Conservation (phyloP, 148 eudicot species). For the Oxyria digyna region DNA sequence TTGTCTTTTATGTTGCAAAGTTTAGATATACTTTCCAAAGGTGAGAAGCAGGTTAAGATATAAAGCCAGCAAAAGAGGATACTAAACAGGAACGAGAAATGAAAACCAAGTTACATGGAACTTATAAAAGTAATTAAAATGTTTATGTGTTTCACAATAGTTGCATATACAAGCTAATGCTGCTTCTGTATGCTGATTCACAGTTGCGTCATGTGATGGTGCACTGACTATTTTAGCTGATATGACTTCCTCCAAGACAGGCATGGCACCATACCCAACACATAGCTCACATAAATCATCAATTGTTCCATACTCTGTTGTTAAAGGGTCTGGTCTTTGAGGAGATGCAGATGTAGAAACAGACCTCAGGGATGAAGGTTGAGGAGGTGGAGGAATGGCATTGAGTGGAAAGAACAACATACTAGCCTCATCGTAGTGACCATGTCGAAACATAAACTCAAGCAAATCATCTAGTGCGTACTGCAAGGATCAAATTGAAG, state of each 20-base stretch:
- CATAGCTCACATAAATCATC: constrained; percentile 80
- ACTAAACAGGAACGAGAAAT: neutral
- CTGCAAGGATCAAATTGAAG: constrained; percentile 35
- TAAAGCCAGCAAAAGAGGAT: neutral
- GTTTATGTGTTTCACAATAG: constrained; percentile 77
- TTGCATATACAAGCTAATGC: constrained; percentile 79
- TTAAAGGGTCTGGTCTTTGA: constrained; percentile 71
- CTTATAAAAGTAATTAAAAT: constrained; percentile 81
- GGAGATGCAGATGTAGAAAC: constrained; percentile 74
- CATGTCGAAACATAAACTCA: constrained; percentile 90
- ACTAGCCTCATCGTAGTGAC: constrained; percentile 80
- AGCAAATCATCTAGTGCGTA: constrained; percentile 80
- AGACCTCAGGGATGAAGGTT: constrained; percentile 47
- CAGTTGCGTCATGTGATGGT: constrained; percentile 27
- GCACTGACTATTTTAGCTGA: constrained; percentile 45
- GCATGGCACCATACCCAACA: constrained; percentile 70
- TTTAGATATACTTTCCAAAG: neutral
- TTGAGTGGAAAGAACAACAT: constrained; percentile 70
- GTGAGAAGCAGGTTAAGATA: neutral
- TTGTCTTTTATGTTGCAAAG: neutral
- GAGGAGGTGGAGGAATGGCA: constrained; percentile 63
- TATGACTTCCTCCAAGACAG: constrained; percentile 80
- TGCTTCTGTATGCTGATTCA: constrained; percentile 52
- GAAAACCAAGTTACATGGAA: constrained; percentile 51
- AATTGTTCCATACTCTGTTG: constrained; percentile 86